These are phyloP conservation scores for Globisporangium spiculum DNA, from an alignment of 352 stramenopile genomes.

Conservation along the genomic window DNA sequence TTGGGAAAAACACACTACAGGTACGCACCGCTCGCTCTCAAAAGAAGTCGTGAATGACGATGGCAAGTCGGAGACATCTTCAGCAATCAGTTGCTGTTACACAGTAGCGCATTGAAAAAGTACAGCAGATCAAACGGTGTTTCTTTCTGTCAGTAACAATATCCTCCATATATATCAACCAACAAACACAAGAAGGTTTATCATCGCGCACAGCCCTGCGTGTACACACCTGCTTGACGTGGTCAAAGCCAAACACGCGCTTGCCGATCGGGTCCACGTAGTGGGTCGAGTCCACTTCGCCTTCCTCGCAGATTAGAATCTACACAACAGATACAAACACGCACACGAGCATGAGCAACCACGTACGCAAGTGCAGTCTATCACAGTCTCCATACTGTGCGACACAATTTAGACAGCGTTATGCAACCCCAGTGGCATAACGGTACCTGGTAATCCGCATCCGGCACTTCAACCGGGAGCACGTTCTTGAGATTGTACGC, in stretches of 20 bases:
- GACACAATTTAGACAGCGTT: background rate
- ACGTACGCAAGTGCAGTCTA: background rate
- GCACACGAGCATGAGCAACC: background rate
- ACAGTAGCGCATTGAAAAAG: background rate
- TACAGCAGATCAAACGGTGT: background rate
- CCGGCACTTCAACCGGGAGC: constrained; percentile 63
- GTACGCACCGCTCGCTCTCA: constrained; percentile 64
- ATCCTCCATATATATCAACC: background rate
- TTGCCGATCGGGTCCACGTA: constrained; percentile 83
- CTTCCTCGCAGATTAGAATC: constrained; percentile 81
- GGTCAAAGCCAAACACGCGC: constrained; percentile 82
- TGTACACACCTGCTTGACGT: constrained; percentile 62
- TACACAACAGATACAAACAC: constrained; percentile 17
- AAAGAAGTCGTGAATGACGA: constrained; percentile 38
- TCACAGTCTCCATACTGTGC: background rate
- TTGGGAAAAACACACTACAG: background rate
- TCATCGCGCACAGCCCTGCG: background rate
- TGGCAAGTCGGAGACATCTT: constrained; percentile 50
- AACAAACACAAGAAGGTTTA: background rate
- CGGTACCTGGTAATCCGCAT: constrained; percentile 73
- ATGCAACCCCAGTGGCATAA: background rate
- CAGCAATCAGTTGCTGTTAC: constrained; percentile 40
- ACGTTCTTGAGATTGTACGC: constrained; percentile 77
- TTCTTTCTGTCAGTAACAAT: background rate
- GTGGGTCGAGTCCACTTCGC: constrained; percentile 75